phyloP scores from a whole-genome alignment of 257 asterid genomes.

The Jaltomata sinuosa region DNA sequence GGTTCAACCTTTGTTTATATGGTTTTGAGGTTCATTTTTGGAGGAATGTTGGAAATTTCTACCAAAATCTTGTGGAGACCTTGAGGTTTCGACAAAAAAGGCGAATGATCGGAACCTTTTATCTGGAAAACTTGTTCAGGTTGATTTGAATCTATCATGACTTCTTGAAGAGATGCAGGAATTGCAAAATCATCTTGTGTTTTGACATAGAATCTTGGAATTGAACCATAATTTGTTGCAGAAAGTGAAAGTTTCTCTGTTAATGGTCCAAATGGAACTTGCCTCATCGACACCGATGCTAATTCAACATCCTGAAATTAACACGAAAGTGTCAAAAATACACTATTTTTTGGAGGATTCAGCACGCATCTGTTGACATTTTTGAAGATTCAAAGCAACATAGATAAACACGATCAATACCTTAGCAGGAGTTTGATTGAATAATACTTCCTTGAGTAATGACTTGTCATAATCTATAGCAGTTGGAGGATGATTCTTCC shows the following conservation, averaged over 20 bases:
- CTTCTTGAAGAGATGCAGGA: constrained; percentile 39
- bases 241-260: constrained; percentile 33
- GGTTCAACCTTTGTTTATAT: no score
- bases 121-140: constrained; percentile 40
- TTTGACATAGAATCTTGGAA: constrained; percentile 35
- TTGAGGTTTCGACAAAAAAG: constrained; percentile 54
- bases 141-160: constrained; percentile 35
- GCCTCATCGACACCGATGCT: constrained; percentile 44
- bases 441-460: constrained; percentile 36
- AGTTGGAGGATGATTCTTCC: constrained; percentile 40
- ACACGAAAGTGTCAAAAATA: neutral
- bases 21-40: constrained; percentile 1
- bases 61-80: constrained; percentile 33
- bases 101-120: constrained; percentile 52
- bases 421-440: constrained; percentile 48
- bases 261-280: constrained; percentile 39
- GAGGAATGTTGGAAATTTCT: constrained; percentile 18
- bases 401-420: constrained; percentile 8
- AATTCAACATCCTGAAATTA: constrained; percentile 40
- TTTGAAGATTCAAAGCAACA: neutral
- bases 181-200: constrained; percentile 38
- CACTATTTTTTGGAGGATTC: no score
- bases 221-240: constrained; percentile 35
- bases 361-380: neutral
- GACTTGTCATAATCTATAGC: constrained; percentile 43